A percentile compares a stretch with the other conserved stretches of the same genome.
These are phyloP conservation scores for Colletotrichum ledebouriae DNA, from an alignment of 2,329 filamentous ascomycete species.

Conservation along the genomic window DNA sequence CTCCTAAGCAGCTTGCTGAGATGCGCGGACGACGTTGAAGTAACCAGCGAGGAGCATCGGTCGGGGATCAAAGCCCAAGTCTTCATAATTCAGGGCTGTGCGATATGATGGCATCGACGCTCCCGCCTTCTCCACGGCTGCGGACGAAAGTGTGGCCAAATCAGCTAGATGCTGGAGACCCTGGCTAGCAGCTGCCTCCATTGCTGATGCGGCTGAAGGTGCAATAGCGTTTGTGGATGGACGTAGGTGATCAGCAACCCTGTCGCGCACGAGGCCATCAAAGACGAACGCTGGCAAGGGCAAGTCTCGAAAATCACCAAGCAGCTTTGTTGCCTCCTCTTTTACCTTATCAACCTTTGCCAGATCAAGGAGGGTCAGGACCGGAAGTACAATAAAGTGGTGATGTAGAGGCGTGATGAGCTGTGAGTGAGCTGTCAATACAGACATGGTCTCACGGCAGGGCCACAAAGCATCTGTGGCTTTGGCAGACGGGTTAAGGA, in stretches of 20 bases:
- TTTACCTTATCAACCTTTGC: constrained; percentile 66
- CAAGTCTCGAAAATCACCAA: constrained; percentile 67
- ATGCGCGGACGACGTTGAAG: constrained; percentile 46
- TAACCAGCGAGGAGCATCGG: constrained; percentile 56
- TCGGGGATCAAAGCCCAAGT: constrained; percentile 58
- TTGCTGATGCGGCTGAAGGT: constrained; percentile 53
- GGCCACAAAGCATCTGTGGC: constrained; percentile 71
- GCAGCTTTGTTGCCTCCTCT: constrained; percentile 68
- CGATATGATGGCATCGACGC: constrained; percentile 42
- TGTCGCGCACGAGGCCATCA: constrained; percentile 66
- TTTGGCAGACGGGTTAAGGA: constrained; percentile 69
- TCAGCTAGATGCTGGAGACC: constrained; percentile 74
- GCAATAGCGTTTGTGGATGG: constrained; percentile 46
- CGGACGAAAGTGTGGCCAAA: constrained; percentile 56
- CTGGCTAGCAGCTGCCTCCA: constrained; percentile 60
- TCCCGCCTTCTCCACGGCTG: constrained; percentile 44
- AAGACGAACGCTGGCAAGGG: constrained; percentile 64
- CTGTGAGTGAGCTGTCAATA: constrained; percentile 68
- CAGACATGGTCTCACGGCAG: constrained; percentile 68
- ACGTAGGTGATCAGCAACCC: constrained; percentile 60
- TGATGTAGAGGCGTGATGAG: constrained; percentile 75
- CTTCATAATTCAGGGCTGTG: constrained; percentile 53
- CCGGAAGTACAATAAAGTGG: constrained; percentile 73
- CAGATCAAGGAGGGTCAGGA: constrained; percentile 73
- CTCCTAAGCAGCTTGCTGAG: constrained; percentile 35